Evolutionary conservation across 139 green algal species (phyloP).

Genomic region (Tetraselmis chui): DNA sequence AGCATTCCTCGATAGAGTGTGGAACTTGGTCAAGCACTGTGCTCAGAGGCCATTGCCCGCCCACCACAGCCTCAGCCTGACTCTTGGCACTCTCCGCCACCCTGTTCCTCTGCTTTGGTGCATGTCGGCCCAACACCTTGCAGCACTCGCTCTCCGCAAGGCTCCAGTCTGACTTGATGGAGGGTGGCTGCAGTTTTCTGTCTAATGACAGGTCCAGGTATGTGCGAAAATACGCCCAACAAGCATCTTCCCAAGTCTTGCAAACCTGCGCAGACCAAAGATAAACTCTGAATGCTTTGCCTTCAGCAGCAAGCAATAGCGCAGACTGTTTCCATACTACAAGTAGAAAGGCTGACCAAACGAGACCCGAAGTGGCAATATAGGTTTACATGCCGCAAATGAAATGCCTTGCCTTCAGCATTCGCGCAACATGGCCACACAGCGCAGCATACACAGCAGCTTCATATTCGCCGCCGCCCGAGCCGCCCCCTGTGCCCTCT

Average conservation of each 20-base stretch:
- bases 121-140: neutral
- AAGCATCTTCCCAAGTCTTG: constrained; percentile 5
- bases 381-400: too few relatives aligned
- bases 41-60: neutral
- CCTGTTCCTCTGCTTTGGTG: neutral
- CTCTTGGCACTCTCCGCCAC: neutral
- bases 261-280: too few relatives aligned
- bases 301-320: too few relatives aligned
- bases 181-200: neutral
- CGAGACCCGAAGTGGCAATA: too few relatives aligned
- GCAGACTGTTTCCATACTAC: too few relatives aligned
- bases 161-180: neutral
- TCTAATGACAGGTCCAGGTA: neutral
- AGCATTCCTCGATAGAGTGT: neutral
- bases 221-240: neutral
- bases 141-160: neutral
- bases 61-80: neutral
- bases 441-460: constrained; percentile 1
- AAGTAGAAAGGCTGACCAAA: too few relatives aligned
- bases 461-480: neutral
- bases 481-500: neutral
- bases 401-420: too few relatives aligned
- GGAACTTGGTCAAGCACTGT: neutral
- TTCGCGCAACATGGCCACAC: neutral
- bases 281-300: too few relatives aligned